Evolutionary conservation across 2,329 filamentous ascomycete genomes (phyloP).

Genomic region (Sclerotiophoma versabilis): DNA sequence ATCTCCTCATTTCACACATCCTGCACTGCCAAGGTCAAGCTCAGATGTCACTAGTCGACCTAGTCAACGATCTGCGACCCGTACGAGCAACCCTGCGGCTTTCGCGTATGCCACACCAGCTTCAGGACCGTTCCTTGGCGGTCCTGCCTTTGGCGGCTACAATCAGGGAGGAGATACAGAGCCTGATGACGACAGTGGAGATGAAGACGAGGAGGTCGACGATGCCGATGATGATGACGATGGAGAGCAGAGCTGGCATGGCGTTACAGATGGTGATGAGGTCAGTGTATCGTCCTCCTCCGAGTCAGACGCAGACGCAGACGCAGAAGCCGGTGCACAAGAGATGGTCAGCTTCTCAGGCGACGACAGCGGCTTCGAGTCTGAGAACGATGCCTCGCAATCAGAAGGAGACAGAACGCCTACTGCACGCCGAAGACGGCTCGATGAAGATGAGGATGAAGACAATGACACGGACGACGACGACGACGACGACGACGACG

Average conservation of each 20-base stretch:
- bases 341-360: conserved; percentile 42
- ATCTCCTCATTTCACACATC: conserved; percentile 50
- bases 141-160: conserved; percentile 30
- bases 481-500: conserved; percentile 8
- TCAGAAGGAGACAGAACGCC: conserved; percentile 19
- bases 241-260: conserved; percentile 36
- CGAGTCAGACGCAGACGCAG: conserved; percentile 17
- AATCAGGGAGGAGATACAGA: conserved; percentile 45
- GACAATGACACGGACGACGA: conserved; percentile 14
- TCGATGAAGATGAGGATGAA: conserved; percentile 22
- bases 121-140: conserved; percentile 56
- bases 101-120: conserved; percentile 79
- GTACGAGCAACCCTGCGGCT: conserved; percentile 54
- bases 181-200: conserved; percentile 41
- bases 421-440: conserved; percentile 1
- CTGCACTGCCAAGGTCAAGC: conserved; percentile 36
- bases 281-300: conserved; percentile 23
- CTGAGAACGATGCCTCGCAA: conserved; percentile 35
- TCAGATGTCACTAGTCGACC: conserved; percentile 52
- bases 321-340: conserved; percentile 33
- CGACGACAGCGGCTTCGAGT: conserved; percentile 45
- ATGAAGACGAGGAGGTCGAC: conserved; percentile 37
- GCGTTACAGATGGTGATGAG: conserved; percentile 28
- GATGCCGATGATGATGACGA: conserved; percentile 36
- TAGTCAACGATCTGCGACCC: conserved; percentile 49